Evolutionary conservation across 805 yeast species (phyloP).

Genomic region (Kuraishia cidri): DNA sequence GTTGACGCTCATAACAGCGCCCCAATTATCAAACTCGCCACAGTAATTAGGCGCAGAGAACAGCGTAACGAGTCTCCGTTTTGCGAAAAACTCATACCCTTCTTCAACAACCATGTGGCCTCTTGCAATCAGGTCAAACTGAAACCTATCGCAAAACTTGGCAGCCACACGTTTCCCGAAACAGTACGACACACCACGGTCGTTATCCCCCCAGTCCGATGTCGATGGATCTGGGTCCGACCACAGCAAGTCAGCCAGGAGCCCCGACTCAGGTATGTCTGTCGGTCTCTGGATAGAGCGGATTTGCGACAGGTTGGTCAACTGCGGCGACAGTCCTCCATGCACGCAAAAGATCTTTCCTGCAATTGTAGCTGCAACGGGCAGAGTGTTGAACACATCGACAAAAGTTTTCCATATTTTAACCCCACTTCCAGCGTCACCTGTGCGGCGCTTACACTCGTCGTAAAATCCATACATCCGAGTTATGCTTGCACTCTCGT

Average conservation of each 20-base stretch:
- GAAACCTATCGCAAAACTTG: slow-evolving; percentile 53
- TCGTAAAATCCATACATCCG: slow-evolving; percentile 54
- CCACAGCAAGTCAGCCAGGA: slow-evolving; percentile 74
- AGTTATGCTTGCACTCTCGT: slow-evolving; percentile 50
- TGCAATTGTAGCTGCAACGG: slow-evolving; percentile 53
- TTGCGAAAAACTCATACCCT: slow-evolving; percentile 77
- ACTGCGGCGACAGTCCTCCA: slow-evolving; percentile 72
- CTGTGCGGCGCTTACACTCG: slow-evolving; percentile 44
- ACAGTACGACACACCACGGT: slow-evolving; percentile 75
- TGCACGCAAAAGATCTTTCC: slow-evolving; percentile 52
- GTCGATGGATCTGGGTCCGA: slow-evolving; percentile 63
- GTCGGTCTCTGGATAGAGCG: slow-evolving; percentile 71
- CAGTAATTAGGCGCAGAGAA: slow-evolving; percentile 82
- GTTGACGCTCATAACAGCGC: slow-evolving; percentile 71
- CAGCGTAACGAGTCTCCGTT: slow-evolving; percentile 66
- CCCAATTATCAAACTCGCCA: slow-evolving; percentile 75
- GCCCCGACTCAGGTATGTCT: slow-evolving; percentile 74
- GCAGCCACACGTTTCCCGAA: slow-evolving; percentile 71
- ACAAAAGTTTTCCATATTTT: slow-evolving; percentile 43
- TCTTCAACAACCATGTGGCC: slow-evolving; percentile 91
- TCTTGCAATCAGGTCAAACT: slow-evolving; percentile 69
- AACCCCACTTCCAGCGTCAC: too few species aligned
- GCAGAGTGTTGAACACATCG: slow-evolving; percentile 50
- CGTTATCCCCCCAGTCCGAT: slow-evolving; percentile 70
- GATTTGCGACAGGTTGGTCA: slow-evolving; percentile 57